These are phyloP conservation scores for Raffaelea deltoideospora DNA, from an alignment of 2,329 filamentous ascomycete genomes.

Conservation along the genomic window DNA sequence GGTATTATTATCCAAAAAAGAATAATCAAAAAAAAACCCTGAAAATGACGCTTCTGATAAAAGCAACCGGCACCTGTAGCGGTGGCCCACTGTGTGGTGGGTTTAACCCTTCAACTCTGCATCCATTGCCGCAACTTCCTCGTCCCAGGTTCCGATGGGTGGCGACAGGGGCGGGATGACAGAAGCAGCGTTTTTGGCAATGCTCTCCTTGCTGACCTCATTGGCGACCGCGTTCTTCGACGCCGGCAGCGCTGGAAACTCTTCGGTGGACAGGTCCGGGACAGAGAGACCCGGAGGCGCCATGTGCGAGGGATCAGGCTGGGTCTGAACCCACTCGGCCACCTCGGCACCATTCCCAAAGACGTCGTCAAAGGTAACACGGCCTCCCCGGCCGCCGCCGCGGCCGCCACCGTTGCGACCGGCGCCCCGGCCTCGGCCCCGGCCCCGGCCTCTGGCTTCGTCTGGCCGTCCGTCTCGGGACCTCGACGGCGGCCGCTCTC, in stretches of 20 bases:
- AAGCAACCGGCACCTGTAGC: neutral
- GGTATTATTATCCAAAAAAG: neutral
- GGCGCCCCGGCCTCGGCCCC: constrained; percentile 6
- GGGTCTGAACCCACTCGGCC: constrained; percentile 10
- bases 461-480: constrained; percentile 7
- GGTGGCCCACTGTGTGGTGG: too few species aligned
- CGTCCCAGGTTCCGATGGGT: constrained; percentile 36
- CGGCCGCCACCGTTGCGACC: constrained; percentile 12
- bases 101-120: constrained; percentile 1
- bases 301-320: constrained; percentile 8
- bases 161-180: constrained; percentile 20
- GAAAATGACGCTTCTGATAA: neutral
- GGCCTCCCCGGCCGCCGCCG: constrained; percentile 15
- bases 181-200: constrained; percentile 11
- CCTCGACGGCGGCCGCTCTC: constrained; percentile 16
- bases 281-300: constrained; percentile 12
- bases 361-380: constrained; percentile 9
- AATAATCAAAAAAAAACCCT: neutral
- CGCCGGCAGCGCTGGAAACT: constrained; percentile 25
- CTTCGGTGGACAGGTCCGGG: constrained; percentile 17
- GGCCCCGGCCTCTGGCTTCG: constrained; percentile 7
- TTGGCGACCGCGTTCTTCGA: neutral
- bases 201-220: neutral
- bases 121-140: constrained; percentile 40
- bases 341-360: constrained; percentile 8